Evolutionary conservation across 2,329 filamentous ascomycete genomes (phyloP), one percentile per base, ranked within the genome.

Genomic region (Penicillium decumbens): DNA sequence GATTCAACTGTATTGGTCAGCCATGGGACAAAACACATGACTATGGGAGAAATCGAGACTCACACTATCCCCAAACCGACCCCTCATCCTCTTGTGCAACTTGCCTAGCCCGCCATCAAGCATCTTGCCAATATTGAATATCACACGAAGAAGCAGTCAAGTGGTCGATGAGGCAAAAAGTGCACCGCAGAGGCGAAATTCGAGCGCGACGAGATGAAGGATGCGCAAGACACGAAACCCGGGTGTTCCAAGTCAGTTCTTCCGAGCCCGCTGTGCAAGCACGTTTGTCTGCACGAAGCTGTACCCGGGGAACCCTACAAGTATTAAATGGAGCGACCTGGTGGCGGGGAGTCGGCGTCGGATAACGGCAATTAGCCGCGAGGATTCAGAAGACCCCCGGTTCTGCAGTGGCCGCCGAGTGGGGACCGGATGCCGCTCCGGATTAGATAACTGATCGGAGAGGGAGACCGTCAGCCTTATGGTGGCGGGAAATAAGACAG

Each of bases 1-100:
- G 83, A 45, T 74, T 72, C 55, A 82, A 60, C 74, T 72, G 58
- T 45, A 33, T 45, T 49, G 50, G 44, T 64, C 49, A 67, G 62
- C 47, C 51, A 41, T 27, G 24, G 10, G 23, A 9, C 35, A 30
- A 43, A 40, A 13, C 33, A 44, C 30, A 45, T 9, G 12, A 42
- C 25, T 38, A 12, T 12, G 24, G 8, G 3, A 9, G 13, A 27
- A 37, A 30, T 23, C 37, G 23, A 23, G 47, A 67, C 66, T 53
- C 57, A 71, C 69, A 51, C 59, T 67, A 54, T 71, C 68, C 30
- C 65, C 63, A 51, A 71, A 67, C 37, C 65, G 59, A 43, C 63
- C 65, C 54, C 65, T 64, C 62, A 71, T 65, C 52, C 57, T 59
- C 57, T 67, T 70, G 29, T 69, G 68, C 47, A 71, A 58, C 51